phyloP scores from a whole-genome alignment of 192 early-diverging fungal genomes.

The Linnemannia schmuckeri region DNA sequence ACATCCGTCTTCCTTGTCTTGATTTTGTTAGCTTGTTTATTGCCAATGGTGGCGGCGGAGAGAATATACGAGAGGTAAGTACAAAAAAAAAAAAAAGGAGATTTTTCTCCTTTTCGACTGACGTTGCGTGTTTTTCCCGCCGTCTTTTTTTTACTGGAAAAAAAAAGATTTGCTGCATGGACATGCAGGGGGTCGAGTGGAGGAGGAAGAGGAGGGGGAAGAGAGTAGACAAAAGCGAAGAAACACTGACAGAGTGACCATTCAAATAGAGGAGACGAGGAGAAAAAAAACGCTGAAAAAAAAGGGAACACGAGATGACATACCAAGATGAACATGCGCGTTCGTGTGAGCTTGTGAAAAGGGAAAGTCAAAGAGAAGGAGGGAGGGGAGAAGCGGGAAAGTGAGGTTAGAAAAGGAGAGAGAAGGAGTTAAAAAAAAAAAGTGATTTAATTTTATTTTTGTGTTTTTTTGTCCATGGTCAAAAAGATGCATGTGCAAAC shows the following conservation, averaged over 20 bases:
- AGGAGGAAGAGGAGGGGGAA: background rate
- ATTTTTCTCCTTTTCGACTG: background rate
- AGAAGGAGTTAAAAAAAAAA: background rate
- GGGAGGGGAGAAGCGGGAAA: background rate
- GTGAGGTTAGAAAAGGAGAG: background rate
- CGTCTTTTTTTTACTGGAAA: background rate
- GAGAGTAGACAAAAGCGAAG: background rate
- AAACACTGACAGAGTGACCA: background rate
- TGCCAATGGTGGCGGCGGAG: background rate
- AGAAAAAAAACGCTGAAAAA: background rate
- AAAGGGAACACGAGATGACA: background rate
- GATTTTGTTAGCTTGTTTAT: background rate
- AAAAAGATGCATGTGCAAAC: too few species aligned
- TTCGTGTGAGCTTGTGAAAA: background rate
- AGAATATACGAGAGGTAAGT: background rate
- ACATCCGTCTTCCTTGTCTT: background rate
- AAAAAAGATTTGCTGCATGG: background rate
- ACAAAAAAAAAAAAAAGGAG: background rate
- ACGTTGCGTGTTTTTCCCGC: background rate
- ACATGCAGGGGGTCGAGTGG: background rate
- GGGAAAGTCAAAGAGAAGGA: background rate
- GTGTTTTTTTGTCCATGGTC: too few species aligned
- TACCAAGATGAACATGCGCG: background rate
- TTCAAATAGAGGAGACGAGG: background rate
- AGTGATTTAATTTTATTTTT: background rate